Conservation (phyloP, 2,329 filamentous ascomycete genomes). For the Microdochium nivale region DNA sequence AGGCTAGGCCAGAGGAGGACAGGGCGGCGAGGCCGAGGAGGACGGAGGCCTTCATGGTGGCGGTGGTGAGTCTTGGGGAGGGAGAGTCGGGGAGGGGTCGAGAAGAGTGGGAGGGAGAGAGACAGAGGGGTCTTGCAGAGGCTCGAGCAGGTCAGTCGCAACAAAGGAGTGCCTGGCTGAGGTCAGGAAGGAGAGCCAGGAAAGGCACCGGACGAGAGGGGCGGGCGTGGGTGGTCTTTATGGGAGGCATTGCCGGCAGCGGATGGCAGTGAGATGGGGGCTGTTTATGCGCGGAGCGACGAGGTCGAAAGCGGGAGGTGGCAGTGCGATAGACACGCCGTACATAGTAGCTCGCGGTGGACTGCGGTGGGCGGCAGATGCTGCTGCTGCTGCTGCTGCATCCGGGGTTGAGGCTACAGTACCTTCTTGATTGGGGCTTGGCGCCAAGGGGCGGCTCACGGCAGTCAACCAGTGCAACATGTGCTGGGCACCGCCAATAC, state of each 20-base stretch:
- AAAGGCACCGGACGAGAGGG: neutral
- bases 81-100: neutral
- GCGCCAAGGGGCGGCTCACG: neutral
- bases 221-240: neutral
- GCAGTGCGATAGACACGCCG: no score
- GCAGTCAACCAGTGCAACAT: neutral
- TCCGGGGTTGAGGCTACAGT: neutral
- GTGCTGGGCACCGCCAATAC: no score
- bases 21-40: constrained; percentile 1
- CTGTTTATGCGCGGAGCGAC: neutral
- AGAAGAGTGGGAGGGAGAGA: neutral
- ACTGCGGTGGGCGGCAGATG: no score
- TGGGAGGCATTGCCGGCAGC: neutral
- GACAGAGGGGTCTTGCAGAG: neutral
- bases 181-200: neutral
- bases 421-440: neutral
- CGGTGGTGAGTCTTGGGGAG: neutral
- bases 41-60: constrained; percentile 1
- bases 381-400: neutral
- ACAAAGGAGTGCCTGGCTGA: neutral
- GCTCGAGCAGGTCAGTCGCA: neutral
- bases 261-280: neutral
- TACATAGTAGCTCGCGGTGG: no score
- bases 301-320: neutral
- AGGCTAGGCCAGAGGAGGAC: constrained; percentile 3